Conservation (phyloP, 768 basidiomycete genomes). For the Kwoniella dendrophila region DNA sequence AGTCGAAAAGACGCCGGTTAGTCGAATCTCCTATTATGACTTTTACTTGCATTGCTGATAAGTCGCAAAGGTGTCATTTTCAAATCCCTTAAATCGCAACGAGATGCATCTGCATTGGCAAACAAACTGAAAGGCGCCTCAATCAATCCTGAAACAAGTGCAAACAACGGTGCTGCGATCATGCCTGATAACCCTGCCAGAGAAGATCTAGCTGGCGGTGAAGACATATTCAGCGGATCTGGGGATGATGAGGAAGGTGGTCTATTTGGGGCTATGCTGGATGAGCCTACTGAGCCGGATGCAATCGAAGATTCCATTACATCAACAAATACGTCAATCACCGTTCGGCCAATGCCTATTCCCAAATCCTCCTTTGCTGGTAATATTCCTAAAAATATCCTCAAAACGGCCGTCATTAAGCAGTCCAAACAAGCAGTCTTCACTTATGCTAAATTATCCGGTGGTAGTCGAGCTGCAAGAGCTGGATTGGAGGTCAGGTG, state of each 20-base stretch:
- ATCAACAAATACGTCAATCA: constrained; percentile 60
- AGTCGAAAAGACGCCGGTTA: constrained; percentile 53
- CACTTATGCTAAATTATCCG: constrained; percentile 68
- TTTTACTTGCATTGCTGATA: background rate
- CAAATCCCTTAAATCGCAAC: constrained; percentile 34
- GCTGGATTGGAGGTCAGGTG: constrained; percentile 73
- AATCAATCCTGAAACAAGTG: background rate
- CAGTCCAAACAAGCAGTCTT: constrained; percentile 68
- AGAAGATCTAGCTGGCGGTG: background rate
- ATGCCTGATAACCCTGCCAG: background rate
- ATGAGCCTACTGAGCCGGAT: constrained; percentile 58
- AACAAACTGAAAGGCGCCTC: constrained; percentile 31
- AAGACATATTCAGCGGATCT: constrained; percentile 11
- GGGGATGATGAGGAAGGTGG: constrained; percentile 56
- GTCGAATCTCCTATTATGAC: constrained; percentile 3
- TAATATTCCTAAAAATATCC: constrained; percentile 72
- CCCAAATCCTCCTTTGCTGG: constrained; percentile 74
- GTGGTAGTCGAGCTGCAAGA: constrained; percentile 72
- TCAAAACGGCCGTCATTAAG: constrained; percentile 60
- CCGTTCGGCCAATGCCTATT: constrained; percentile 69
- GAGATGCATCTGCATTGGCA: constrained; percentile 40
- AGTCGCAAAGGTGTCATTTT: constrained; percentile 33
- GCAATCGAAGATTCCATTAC: constrained; percentile 55
- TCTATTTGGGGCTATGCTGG: constrained; percentile 74
- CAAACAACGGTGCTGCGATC: background rate